Conservation (phyloP, 306 rosid species). For the Potentilla sterilis region DNA sequence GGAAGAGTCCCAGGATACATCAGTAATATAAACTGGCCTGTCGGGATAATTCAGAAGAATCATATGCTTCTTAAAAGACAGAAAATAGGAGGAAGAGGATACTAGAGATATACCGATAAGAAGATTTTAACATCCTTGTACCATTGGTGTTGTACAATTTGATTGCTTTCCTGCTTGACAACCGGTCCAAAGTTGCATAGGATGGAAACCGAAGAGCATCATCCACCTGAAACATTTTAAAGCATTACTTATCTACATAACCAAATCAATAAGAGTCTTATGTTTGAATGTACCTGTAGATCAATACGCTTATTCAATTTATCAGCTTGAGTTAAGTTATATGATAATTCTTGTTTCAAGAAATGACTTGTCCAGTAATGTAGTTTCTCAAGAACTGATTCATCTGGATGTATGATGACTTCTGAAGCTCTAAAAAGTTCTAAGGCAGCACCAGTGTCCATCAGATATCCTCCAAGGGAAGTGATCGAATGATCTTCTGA, state of each 20-base stretch:
- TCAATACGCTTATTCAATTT: slow-evolving; percentile 30
- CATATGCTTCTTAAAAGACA: too few species aligned
- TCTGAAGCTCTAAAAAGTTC: slow-evolving; percentile 80
- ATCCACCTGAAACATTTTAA: slow-evolving; percentile 40
- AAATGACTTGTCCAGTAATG: slow-evolving; percentile 54
- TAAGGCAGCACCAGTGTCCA: slow-evolving; percentile 53
- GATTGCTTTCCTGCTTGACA: slow-evolving; percentile 55
- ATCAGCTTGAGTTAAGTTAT: slow-evolving; percentile 24
- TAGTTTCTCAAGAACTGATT: slow-evolving; percentile 48
- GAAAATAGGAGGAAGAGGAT: not conserved
- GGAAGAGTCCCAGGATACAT: not conserved
- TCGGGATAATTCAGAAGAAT: too few species aligned
- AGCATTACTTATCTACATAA: slow-evolving; percentile 6
- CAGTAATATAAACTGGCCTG: not conserved
- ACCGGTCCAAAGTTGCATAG: slow-evolving; percentile 56
- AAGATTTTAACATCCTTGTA: slow-evolving; percentile 58
- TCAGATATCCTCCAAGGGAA: slow-evolving; percentile 69
- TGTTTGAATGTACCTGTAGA: slow-evolving; percentile 43
- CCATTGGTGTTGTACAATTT: slow-evolving; percentile 50
- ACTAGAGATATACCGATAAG: slow-evolving; percentile 46
- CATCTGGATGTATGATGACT: slow-evolving; percentile 52
- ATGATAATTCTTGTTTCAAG: slow-evolving; percentile 41
- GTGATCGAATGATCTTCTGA: slow-evolving; percentile 49
- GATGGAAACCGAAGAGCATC: slow-evolving; percentile 56
- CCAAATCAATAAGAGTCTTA: not conserved